Percentiles rank a stretch among this genome's conserved stretches.
phyloP scores from a whole-genome alignment of 1,284 basidiomycete genomes.

The Abortiporus biennis region DNA sequence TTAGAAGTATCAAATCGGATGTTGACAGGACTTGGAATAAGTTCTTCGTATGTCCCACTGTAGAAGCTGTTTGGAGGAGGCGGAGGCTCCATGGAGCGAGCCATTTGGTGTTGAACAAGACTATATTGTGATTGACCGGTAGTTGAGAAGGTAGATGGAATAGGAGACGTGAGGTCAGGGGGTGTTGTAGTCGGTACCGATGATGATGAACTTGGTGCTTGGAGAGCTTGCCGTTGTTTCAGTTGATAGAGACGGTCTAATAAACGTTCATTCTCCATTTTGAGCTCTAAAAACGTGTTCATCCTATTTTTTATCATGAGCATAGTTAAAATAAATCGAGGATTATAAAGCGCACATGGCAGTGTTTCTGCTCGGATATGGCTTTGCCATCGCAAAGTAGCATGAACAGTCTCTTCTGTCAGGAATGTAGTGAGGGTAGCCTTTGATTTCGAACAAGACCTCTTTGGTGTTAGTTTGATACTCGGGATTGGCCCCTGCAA shows the following conservation, averaged over 20 bases:
- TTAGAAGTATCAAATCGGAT: conserved; percentile 3
- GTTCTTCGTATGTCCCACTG: conserved; percentile 9
- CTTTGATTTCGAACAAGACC: conserved; percentile 70
- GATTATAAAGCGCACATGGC: conserved; percentile 46
- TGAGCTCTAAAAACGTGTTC: conserved; percentile 73
- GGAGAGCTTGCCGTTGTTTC: conserved; percentile 13
- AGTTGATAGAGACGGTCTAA: conserved; percentile 46
- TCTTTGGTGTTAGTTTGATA: conserved; percentile 30
- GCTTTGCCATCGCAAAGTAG: conserved; percentile 70
- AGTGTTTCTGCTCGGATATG: conserved; percentile 68
- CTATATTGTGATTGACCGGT: not conserved
- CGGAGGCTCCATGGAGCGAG: not conserved
- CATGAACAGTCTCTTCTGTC: conserved; percentile 39
- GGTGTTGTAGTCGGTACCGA: conserved; percentile 11
- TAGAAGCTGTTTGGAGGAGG: conserved; percentile 4
- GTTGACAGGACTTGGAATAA: conserved; percentile 4
- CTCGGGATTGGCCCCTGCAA: conserved; percentile 7
- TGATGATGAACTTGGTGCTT: no score
- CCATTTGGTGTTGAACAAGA: not conserved
- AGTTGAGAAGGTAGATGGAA: not conserved
- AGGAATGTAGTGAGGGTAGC: conserved; percentile 48
- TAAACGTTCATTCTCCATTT: conserved; percentile 70
- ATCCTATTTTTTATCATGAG: conserved; percentile 38
- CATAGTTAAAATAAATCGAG: not conserved
- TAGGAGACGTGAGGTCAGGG: conserved; percentile 10